Percentiles rank a stretch among this genome's conserved stretches.
Evolutionary conservation across 495 filamentous ascomycete species (phyloP).

Genomic region (Lasiosphaeris hirsuta): DNA sequence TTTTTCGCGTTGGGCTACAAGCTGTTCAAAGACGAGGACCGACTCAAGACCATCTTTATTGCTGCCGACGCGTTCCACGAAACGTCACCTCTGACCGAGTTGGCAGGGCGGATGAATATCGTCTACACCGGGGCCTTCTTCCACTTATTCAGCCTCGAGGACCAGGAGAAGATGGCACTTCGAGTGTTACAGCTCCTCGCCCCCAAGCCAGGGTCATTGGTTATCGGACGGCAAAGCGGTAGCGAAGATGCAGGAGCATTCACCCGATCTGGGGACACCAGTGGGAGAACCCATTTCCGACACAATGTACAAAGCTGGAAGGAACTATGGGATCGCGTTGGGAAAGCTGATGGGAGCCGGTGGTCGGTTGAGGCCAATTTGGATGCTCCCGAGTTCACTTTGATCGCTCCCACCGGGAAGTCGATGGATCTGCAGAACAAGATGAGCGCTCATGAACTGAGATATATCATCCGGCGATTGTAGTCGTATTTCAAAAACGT

Average conservation of each 20-base stretch:
- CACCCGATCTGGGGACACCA: neutral
- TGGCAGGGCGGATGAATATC: slow-evolving; percentile 51
- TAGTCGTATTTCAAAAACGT: neutral
- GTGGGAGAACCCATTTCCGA: slow-evolving; percentile 25
- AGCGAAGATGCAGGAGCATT: neutral
- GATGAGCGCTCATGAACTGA: slow-evolving; percentile 3
- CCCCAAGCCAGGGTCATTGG: neutral
- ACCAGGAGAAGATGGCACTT: slow-evolving; percentile 47
- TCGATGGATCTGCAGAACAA: slow-evolving; percentile 4
- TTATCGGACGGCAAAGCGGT: slow-evolving; percentile 1
- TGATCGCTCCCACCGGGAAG: slow-evolving; percentile 1
- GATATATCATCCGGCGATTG: slow-evolving; percentile 2
- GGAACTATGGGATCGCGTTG: slow-evolving; percentile 45
- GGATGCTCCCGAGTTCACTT: slow-evolving; percentile 21
- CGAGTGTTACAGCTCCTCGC: slow-evolving; percentile 29
- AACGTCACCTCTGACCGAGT: slow-evolving; percentile 1
- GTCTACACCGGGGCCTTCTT: slow-evolving; percentile 54
- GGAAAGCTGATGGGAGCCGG: slow-evolving; percentile 33
- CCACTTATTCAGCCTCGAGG: slow-evolving; percentile 54
- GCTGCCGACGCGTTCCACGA: neutral
- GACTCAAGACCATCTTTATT: neutral
- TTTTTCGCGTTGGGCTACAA: slow-evolving; percentile 32
- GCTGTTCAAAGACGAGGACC: neutral
- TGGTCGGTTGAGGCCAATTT: slow-evolving; percentile 40
- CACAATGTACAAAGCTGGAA: slow-evolving; percentile 43